Evolutionary conservation across 2,329 filamentous ascomycete genomes (phyloP).

Genomic region (Penicillium sp.): DNA sequence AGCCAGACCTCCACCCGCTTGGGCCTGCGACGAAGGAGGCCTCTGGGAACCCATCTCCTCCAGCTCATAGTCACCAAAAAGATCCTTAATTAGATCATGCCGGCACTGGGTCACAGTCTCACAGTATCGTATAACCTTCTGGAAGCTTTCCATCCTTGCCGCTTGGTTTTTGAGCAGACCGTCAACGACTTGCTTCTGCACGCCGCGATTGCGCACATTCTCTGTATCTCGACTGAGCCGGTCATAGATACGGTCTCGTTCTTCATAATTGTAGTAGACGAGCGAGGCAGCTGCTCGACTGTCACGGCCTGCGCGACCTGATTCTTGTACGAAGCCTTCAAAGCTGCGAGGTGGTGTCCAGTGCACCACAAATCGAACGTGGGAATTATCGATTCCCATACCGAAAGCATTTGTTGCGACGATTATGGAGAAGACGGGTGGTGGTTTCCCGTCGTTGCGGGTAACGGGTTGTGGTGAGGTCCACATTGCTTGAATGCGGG

Average conservation of each 20-base stretch:
- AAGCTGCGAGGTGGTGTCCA: slow-evolving; percentile 94
- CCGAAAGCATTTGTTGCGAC: slow-evolving; percentile 95
- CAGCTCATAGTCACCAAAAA: slow-evolving; percentile 66
- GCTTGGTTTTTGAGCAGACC: slow-evolving; percentile 36
- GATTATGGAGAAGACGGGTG: slow-evolving; percentile 78
- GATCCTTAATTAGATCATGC: slow-evolving; percentile 70
- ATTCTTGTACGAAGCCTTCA: slow-evolving; percentile 95
- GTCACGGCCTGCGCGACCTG: slow-evolving; percentile 84
- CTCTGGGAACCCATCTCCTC: slow-evolving; percentile 31
- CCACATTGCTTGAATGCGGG: slow-evolving; percentile 52
- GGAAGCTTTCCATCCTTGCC: slow-evolving; percentile 59
- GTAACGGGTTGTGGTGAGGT: slow-evolving; percentile 23
- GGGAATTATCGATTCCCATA: slow-evolving; percentile 96
- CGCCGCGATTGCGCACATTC: slow-evolving; percentile 33
- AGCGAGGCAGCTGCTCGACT: slow-evolving; percentile 84
- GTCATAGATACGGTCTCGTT: slow-evolving; percentile 69
- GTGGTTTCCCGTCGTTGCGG: slow-evolving; percentile 15
- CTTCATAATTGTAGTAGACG: slow-evolving; percentile 85
- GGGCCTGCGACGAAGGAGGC: slow-evolving; percentile 20
- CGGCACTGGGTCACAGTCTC: slow-evolving; percentile 72
- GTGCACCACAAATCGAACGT: slow-evolving; percentile 91
- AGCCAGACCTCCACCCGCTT: not conserved
- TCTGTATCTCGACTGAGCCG: slow-evolving; percentile 49
- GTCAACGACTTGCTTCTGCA: slow-evolving; percentile 36
- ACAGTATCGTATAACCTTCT: slow-evolving; percentile 74